Conservation (phyloP, 1,284 basidiomycete species). For the Cryptococcus sp. region DNA sequence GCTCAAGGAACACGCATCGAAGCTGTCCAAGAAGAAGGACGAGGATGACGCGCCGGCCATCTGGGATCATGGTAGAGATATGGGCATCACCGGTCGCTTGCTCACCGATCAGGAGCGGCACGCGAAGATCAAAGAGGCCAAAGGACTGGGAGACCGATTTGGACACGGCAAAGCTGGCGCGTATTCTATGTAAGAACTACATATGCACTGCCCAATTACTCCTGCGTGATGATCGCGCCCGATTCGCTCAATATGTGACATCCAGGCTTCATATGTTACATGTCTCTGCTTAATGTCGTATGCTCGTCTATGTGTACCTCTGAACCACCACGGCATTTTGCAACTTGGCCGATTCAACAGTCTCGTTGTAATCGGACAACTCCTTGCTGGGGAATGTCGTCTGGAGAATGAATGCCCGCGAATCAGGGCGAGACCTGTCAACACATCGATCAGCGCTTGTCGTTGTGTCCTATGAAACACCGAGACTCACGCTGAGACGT, state of each 20-base stretch:
- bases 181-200: conserved; percentile 34
- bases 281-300: neutral
- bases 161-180: conserved; percentile 57
- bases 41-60: conserved; percentile 65
- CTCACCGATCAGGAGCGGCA: conserved; percentile 79
- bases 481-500: conserved; percentile 81
- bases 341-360: conserved; percentile 73
- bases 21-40: conserved; percentile 39
- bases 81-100: conserved; percentile 76
- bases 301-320: conserved; percentile 56
- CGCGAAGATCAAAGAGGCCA: conserved; percentile 75
- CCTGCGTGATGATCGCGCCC: neutral
- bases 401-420: conserved; percentile 75
- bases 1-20: conserved; percentile 64
- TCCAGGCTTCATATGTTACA: neutral
- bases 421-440: conserved; percentile 71
- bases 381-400: conserved; percentile 79
- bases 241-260: neutral
- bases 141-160: conserved; percentile 75
- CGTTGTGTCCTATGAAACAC: neutral
- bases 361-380: conserved; percentile 67
- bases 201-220: neutral
- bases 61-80: conserved; percentile 86
- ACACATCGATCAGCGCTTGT: neutral
- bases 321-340: conserved; percentile 85